Evolutionary conservation across 495 filamentous ascomycete species (phyloP), one percentile per base, ranked within the genome.

Genomic region (Lasiosphaeria ovina): DNA sequence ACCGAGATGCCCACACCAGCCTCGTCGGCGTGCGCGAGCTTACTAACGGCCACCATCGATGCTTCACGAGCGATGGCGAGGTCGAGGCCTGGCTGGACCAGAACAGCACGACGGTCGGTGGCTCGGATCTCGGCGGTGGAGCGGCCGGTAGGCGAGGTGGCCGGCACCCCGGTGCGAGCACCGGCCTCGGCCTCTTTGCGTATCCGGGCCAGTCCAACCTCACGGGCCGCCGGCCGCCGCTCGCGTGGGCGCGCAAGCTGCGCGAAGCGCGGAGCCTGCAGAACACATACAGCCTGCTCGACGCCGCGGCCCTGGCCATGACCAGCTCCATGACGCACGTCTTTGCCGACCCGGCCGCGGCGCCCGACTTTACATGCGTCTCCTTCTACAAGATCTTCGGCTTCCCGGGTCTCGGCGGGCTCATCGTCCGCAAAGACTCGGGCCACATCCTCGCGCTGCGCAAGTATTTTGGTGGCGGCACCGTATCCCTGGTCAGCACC

Each of bases 341-440:
- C 36, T 79, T 93, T 33, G 80, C 76, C 48, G 60, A 91, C 60
- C 65, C 81, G 3, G 74, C 77, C 9, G 72, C 68, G 16, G 86
- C 89, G 9, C 88, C 89, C 0, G 90, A 93, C 64, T 92, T 92
- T 61, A 84, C 79, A 6, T 84, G 82, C 40, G 60, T 92, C 31
- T 89, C 86, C 8, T 85, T 92, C 67, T 92, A 92, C 72, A 93
- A 93, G 72, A 89, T 92, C 55, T 92, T 92, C 67, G 89, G 89
- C 12, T 89, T 90, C 58, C 89, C 89, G 0, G 86, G 92, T 57
- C 77, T 93, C 14, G 90, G 89, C 2, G 89, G 82, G 5, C 70
- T 93, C 31, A 80, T 91, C 42, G 80, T 92, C 11, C 81, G 87
- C 33, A 85, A 80, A 63, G 75, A 78, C 17, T 84, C 86, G 24